These are phyloP conservation scores for Apiospora rasikravindrae DNA, from an alignment of 2,329 filamentous ascomycete genomes.

Conservation along the genomic window DNA sequence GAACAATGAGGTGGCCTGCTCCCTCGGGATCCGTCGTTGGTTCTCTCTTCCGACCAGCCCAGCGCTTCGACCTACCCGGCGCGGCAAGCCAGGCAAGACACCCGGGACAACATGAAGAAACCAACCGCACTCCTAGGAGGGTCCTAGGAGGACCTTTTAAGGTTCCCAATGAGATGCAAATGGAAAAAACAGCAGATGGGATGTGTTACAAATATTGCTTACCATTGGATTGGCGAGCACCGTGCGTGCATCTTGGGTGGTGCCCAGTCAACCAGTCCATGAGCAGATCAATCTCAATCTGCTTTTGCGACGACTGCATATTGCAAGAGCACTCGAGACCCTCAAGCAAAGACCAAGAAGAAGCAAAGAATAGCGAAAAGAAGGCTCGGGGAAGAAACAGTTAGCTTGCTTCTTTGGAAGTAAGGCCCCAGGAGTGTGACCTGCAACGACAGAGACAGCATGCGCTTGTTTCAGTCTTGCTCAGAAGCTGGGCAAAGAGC, in stretches of 20 bases:
- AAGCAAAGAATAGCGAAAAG: neutral
- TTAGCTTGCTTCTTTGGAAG: neutral
- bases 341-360: neutral
- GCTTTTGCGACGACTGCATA: neutral
- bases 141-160: no score
- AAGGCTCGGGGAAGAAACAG: neutral
- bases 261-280: neutral
- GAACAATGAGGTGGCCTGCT: neutral
- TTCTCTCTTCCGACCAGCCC: neutral
- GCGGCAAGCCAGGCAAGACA: no score
- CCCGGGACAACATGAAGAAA: neutral
- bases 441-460: neutral
- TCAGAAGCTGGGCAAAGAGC: neutral
- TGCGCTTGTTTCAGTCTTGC: constrained; percentile 6
- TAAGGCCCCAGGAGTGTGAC: neutral
- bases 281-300: neutral
- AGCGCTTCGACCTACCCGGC: no score
- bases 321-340: neutral
- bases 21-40: neutral
- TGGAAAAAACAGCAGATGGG: neutral
- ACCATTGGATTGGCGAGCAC: neutral
- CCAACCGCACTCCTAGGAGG: no score
- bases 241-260: neutral
- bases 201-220: neutral
- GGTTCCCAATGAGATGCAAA: neutral